Evolutionary conservation across 2,329 filamentous ascomycete genomes (phyloP).

Genomic region (Tolypocladium sp.): DNA sequence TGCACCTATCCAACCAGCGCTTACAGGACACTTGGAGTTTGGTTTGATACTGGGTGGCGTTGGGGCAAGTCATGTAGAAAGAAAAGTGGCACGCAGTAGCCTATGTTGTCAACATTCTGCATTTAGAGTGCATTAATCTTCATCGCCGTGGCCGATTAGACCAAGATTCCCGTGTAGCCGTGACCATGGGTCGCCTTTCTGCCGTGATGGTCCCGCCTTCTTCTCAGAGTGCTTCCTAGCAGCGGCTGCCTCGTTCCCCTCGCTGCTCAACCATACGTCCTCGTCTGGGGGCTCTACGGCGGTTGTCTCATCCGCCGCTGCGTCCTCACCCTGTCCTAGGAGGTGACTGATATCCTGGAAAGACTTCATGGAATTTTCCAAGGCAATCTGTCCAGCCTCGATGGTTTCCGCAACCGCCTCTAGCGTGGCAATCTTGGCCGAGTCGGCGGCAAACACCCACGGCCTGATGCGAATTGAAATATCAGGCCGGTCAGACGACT

Average conservation of each 20-base stretch:
- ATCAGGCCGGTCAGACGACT: constrained; percentile 26
- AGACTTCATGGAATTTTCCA: constrained; percentile 41
- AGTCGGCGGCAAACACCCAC: constrained; percentile 52
- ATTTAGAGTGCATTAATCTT: constrained; percentile 2
- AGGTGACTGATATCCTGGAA: constrained; percentile 41
- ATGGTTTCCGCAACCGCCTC: constrained; percentile 51
- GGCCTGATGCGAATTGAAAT: constrained; percentile 37
- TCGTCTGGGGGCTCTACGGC: constrained; percentile 15
- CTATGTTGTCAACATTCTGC: not conserved
- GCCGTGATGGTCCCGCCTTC: constrained; percentile 8
- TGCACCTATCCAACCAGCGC: not conserved
- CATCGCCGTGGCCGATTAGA: constrained; percentile 32
- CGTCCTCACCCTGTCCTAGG: constrained; percentile 25
- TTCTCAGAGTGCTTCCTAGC: constrained; percentile 5
- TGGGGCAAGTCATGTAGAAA: not conserved
- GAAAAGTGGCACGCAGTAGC: not conserved
- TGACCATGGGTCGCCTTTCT: constrained; percentile 36
- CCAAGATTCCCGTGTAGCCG: constrained; percentile 44
- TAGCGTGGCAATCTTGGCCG: constrained; percentile 49
- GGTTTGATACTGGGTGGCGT: not conserved
- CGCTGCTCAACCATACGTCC: constrained; percentile 26
- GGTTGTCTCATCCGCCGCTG: constrained; percentile 11
- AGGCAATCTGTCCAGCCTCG: constrained; percentile 46
- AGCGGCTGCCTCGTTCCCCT: constrained; percentile 9
- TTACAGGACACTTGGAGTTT: not conserved